These are phyloP conservation scores for Tephrocybe sp. DNA, from an alignment of 768 basidiomycete species.

Conservation along the genomic window DNA sequence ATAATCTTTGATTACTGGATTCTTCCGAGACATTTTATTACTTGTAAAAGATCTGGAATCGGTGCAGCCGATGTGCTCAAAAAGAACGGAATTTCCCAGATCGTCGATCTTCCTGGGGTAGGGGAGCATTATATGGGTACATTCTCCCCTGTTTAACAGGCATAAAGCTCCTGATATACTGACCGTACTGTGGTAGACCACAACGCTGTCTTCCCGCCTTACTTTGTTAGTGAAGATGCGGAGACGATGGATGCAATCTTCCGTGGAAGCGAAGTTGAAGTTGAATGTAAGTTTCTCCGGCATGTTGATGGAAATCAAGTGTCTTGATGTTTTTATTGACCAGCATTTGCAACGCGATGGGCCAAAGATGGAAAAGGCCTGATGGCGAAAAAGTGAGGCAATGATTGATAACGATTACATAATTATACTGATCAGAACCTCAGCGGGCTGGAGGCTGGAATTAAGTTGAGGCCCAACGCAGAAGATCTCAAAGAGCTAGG, in stretches of 20 bases:
- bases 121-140: constrained; percentile 69
- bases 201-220: constrained; percentile 36
- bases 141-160: constrained; percentile 1
- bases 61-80: constrained; percentile 52
- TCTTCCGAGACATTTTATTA: not conserved
- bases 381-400: constrained; percentile 51
- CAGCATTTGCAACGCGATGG: constrained; percentile 19
- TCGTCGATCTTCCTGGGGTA: constrained; percentile 73
- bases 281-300: constrained; percentile 36
- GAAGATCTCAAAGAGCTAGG: constrained; percentile 53
- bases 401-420: no score
- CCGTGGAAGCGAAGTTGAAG: constrained; percentile 34
- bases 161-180: not conserved
- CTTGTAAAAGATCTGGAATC: constrained; percentile 68
- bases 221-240: constrained; percentile 42
- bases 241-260: constrained; percentile 51
- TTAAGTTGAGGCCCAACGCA: constrained; percentile 53
- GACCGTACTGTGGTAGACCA: constrained; percentile 34
- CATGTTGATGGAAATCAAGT: not conserved
- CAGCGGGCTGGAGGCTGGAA: constrained; percentile 55
- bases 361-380: constrained; percentile 21
- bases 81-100: constrained; percentile 43
- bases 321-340: not conserved
- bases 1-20: not conserved
- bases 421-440: no score